Evolutionary conservation across 1,139 yeast species (phyloP), one percentile per base, ranked within the genome.

Genomic region (Geotrichum phurueaensis): DNA sequence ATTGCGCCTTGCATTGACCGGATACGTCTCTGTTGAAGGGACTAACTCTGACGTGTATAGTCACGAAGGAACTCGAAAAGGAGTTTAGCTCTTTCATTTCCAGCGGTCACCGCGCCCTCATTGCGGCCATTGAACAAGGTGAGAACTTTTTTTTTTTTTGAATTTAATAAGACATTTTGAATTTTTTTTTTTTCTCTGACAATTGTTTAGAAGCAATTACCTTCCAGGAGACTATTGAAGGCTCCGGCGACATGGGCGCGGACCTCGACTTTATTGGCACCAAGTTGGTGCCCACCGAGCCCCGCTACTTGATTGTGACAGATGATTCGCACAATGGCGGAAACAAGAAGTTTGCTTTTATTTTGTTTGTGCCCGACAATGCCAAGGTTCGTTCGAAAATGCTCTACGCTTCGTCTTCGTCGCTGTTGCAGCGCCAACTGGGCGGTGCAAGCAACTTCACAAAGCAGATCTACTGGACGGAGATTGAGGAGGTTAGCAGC

Each of bases 381-480:
- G 91, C 97, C 13, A 85, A 86, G 7, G 92, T 94, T 45, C 82
- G 92, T 63, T 81, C 83, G 62, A 94, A 94, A 72, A 94, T 94
- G 98, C 79, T 94, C 60, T 95, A 92, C 73, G 98, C 99, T 2
- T 87, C 97, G 2, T 86, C 96, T 22, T 89, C 89, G 65, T 86
- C 84, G 70, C 84, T 95, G 0, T 75, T 94, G 55, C 75, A 88
- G 58, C 82, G 87, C 64, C 85, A 86, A 64, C 78, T 94, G 58
- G 96, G 96, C 12, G 83, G 81, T 1, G 75, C 87, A 5, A 84
- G 82, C 65, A 76, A 79, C 59, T 84, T 91, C 69, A 76, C 80
- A 43, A 81, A 84, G 57, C 83, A 71, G 67, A 74, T 70, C 67
- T 85, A 76, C 78, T 84, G 75, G 23, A 89, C 85, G 69, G 86